Percentiles rank a stretch among this genome's conserved stretches.
These are phyloP conservation scores for Leishmania guyanensis DNA, from an alignment of 208 protist species.

Conservation along the genomic window DNA sequence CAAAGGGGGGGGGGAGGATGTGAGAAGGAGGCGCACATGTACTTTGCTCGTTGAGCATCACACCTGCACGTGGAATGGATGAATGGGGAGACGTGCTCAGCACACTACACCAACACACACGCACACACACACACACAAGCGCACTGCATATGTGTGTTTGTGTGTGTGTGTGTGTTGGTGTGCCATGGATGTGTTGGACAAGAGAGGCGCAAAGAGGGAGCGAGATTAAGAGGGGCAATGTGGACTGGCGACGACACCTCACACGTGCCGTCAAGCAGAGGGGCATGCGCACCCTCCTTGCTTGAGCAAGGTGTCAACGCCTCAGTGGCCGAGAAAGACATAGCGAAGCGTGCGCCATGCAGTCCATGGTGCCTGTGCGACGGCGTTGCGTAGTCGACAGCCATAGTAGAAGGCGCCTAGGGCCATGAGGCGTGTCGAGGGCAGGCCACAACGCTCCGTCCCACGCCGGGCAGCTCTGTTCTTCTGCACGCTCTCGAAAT, in stretches of 20 bases:
- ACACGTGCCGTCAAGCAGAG: not conserved
- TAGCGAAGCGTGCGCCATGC: slow-evolving; percentile 42
- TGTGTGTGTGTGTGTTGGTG: not conserved
- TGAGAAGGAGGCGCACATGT: not conserved
- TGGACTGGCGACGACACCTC: not conserved
- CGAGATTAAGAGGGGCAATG: not conserved
- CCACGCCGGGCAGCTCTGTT: slow-evolving; percentile 21
- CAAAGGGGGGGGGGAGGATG: not conserved
- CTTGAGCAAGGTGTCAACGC: not conserved
- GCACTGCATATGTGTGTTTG: no score
- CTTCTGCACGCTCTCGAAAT: slow-evolving; percentile 51
- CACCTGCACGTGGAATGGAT: not conserved
- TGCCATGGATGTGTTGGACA: not conserved
- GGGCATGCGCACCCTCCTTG: not conserved
- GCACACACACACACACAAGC: not conserved
- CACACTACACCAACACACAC: not conserved
- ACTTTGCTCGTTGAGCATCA: not conserved
- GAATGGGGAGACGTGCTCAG: no score
- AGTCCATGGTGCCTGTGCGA: slow-evolving; percentile 24
- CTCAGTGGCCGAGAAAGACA: slow-evolving; percentile 37
- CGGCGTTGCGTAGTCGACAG: slow-evolving; percentile 4
- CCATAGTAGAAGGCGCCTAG: slow-evolving; percentile 38
- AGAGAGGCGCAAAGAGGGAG: not conserved
- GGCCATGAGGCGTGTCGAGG: slow-evolving; percentile 8
- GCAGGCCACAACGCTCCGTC: not conserved